These are phyloP conservation scores for Acidiella bohemica DNA, from an alignment of 495 filamentous ascomycete species.

Conservation along the genomic window DNA sequence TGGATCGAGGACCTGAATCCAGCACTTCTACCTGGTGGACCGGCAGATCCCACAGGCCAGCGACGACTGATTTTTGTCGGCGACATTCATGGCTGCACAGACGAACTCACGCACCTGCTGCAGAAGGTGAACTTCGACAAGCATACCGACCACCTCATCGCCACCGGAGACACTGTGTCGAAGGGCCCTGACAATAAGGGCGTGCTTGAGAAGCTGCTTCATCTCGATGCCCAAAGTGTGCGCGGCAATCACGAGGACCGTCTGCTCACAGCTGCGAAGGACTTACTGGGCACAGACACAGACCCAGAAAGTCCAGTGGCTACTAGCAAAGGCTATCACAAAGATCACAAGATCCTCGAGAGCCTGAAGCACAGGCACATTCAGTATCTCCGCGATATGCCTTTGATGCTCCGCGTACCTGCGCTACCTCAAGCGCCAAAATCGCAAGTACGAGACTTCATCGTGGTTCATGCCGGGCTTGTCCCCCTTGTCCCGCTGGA, in stretches of 20 bases:
- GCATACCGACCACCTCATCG: conserved; percentile 59
- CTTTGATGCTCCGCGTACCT: conserved; percentile 18
- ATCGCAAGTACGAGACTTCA: conserved; percentile 4
- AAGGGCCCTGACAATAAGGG: conserved; percentile 77
- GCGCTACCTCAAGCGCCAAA: conserved; percentile 8
- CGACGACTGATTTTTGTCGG: conserved; percentile 60
- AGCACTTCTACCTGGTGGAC: conserved; percentile 10
- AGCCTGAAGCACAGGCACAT: conserved; percentile 10
- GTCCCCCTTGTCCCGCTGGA: conserved; percentile 58
- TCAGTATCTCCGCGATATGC: conserved; percentile 14
- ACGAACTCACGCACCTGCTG: conserved; percentile 52
- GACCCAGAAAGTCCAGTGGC: background rate
- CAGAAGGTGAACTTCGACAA: conserved; percentile 49
- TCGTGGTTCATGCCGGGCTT: conserved; percentile 75
- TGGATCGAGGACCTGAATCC: conserved; percentile 3
- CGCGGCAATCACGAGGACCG: conserved; percentile 91
- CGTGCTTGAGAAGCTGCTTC: conserved; percentile 60
- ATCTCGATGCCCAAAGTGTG: conserved; percentile 59
- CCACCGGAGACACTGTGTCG: conserved; percentile 72
- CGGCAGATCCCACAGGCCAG: conserved; percentile 15
- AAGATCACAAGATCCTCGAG: conserved; percentile 10
- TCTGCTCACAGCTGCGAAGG: conserved; percentile 35
- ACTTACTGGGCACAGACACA: background rate
- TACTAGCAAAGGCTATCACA: conserved; percentile 5
- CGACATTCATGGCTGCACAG: conserved; percentile 77